phyloP scores from a whole-genome alignment of 1,284 basidiomycete genomes.

The Ustilago curta region DNA sequence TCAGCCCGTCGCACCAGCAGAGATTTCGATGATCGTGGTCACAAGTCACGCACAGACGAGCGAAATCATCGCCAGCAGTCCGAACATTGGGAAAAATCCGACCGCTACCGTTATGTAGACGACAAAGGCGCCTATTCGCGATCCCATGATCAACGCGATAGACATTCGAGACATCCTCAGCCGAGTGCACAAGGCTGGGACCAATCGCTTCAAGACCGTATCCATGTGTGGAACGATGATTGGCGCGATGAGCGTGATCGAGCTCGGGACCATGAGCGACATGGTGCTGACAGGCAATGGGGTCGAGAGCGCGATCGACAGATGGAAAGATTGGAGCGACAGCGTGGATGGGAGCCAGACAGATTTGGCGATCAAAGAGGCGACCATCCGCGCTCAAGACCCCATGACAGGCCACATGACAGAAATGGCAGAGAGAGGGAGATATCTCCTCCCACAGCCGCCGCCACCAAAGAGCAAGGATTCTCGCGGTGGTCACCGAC shows the following conservation, averaged over 20 bases:
- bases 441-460: constrained; percentile 7
- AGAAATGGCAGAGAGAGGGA: constrained; percentile 21
- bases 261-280: constrained; percentile 2
- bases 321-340: constrained; percentile 13
- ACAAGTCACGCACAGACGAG: background rate
- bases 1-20: constrained; percentile 9
- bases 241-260: constrained; percentile 9
- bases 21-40: background rate
- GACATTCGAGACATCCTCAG: constrained; percentile 3
- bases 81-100: constrained; percentile 7
- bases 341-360: constrained; percentile 10
- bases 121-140: constrained; percentile 1
- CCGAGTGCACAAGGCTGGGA: constrained; percentile 2
- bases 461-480: background rate
- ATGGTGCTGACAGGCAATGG: constrained; percentile 5
- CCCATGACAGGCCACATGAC: background rate
- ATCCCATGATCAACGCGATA: background rate
- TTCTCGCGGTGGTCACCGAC: constrained; percentile 32
- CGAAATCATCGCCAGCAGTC: constrained; percentile 11
- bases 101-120: background rate
- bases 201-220: background rate
- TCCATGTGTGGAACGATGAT: constrained; percentile 2
- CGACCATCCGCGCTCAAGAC: constrained; percentile 5
- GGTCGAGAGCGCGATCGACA: constrained; percentile 5
- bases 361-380: constrained; percentile 10